Evolutionary conservation across 2,329 filamentous ascomycete species (phyloP), one percentile per base, ranked within the genome.

Genomic region (Penicillium sp.): DNA sequence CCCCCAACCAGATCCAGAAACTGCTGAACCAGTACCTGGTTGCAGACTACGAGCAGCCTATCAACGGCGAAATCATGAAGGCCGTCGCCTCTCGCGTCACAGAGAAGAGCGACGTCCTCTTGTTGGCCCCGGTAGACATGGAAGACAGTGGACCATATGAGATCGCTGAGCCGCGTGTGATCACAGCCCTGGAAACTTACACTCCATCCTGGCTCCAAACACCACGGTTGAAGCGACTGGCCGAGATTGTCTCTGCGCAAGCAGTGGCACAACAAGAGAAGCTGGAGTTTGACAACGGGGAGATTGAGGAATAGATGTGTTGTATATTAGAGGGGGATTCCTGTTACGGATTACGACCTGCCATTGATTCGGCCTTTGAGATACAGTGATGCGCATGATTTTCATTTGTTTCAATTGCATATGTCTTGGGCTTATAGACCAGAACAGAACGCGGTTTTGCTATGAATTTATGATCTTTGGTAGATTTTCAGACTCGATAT

Each of bases 21-120:
- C 84, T 99, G 32, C 82, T 99, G 62, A 99, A 99, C 77, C 94
- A 99, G 75, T 99, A 99, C 72, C 84, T 99, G 45, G 93, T 99
- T 53, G 94, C 94, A 56, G 94, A 99, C 76, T 99, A 99, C 74
- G 94, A 99, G 77, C 94, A 97, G 77, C 94, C 94, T 36, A 99
- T 99, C 76, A 97, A 99, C 68, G 94, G 93, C 71, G 94, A 99
- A 74, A 99, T 99, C 71, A 99, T 99, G 94, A 99, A 99, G 79
- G 94, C 94, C 7, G 95, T 99, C 49, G 94, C 95, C 7, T 96
- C 92, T 38, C 85, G 92, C 49, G 94, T 99, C 44, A 97, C 93
- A 1, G 94, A 99, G 79, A 99, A 99, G 86, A 95, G 92, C 67
- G 94, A 97, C 66, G 92, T 97, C 3, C 82, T 99, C 48, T 85